phyloP scores from a whole-genome alignment of 164 flowering plant genomes.

The Vitis cinerea region DNA sequence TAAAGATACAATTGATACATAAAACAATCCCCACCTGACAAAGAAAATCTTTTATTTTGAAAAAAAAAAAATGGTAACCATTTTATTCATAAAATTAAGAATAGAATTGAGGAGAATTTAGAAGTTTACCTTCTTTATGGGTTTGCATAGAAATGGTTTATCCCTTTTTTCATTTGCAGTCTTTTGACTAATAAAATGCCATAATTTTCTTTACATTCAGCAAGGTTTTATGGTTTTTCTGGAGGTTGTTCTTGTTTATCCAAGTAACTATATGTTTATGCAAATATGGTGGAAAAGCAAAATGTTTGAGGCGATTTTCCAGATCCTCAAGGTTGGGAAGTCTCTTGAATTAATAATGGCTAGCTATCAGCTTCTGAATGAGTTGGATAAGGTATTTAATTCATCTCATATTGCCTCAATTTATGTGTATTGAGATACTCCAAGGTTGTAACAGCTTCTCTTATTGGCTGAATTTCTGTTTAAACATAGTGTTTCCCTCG shows the following conservation, averaged over 20 bases:
- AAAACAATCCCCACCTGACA: too few species aligned
- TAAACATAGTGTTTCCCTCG: slow-evolving; percentile 59
- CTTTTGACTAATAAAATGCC: too few species aligned
- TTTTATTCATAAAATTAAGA: too few species aligned
- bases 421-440: neutral
- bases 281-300: slow-evolving; percentile 45
- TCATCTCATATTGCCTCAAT: neutral
- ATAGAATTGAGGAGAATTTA: too few species aligned
- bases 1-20: too few species aligned
- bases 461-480: neutral
- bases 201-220: too few species aligned
- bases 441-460: neutral
- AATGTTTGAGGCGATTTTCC: slow-evolving; percentile 65
- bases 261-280: slow-evolving; percentile 1
- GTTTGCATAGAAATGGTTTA: too few species aligned
- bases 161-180: too few species aligned
- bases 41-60: too few species aligned
- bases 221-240: too few species aligned
- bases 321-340: slow-evolving; percentile 52
- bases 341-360: slow-evolving; percentile 61
- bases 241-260: neutral
- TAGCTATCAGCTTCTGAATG: slow-evolving; percentile 67
- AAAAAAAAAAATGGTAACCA: too few species aligned
- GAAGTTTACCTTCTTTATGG: too few species aligned
- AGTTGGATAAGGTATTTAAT: slow-evolving; percentile 58